Percentiles rank a stretch among this genome's conserved stretches.
phyloP scores from a whole-genome alignment of 2,329 filamentous ascomycete genomes.

The Stagonosporopsis chrysanthemi region DNA sequence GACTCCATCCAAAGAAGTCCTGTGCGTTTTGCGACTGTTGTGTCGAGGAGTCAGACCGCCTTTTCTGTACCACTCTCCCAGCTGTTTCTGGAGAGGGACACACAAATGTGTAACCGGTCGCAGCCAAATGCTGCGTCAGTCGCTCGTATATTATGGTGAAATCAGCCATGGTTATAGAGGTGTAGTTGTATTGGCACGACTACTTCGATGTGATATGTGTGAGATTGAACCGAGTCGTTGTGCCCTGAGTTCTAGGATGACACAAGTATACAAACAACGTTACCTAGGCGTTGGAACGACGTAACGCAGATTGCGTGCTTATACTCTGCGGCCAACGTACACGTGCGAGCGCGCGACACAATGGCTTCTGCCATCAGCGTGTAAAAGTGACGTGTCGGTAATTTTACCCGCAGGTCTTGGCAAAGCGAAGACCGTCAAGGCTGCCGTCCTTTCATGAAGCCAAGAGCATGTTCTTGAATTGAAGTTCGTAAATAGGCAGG shows the following conservation, averaged over 20 bases:
- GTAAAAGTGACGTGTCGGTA: constrained; percentile 29
- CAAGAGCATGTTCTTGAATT: constrained; percentile 6
- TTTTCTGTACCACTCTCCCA: constrained; percentile 27
- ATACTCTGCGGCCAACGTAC: constrained; percentile 2
- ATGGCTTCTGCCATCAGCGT: constrained; percentile 7
- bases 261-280: constrained; percentile 5
- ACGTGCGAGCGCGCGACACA: constrained; percentile 3
- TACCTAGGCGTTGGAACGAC: not conserved
- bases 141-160: constrained; percentile 18
- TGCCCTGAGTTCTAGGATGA: not conserved
- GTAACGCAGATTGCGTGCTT: constrained; percentile 14
- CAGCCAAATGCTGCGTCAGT: constrained; percentile 25
- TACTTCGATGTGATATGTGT: not conserved
- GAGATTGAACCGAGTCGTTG: not conserved
- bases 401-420: constrained; percentile 9
- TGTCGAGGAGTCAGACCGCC: constrained; percentile 18
- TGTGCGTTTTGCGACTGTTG: constrained; percentile 26
- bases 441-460: constrained; percentile 5
- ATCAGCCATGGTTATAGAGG: constrained; percentile 18
- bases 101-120: constrained; percentile 25
- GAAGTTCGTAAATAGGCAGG: not conserved
- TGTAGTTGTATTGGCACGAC: not conserved
- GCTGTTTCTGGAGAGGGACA: constrained; percentile 35
- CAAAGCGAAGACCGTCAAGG: constrained; percentile 8
- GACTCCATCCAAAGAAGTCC: constrained; percentile 36